These are phyloP conservation scores for Carex arenaria DNA, from an alignment of 202 grass and related monocot genomes.

Conservation along the genomic window DNA sequence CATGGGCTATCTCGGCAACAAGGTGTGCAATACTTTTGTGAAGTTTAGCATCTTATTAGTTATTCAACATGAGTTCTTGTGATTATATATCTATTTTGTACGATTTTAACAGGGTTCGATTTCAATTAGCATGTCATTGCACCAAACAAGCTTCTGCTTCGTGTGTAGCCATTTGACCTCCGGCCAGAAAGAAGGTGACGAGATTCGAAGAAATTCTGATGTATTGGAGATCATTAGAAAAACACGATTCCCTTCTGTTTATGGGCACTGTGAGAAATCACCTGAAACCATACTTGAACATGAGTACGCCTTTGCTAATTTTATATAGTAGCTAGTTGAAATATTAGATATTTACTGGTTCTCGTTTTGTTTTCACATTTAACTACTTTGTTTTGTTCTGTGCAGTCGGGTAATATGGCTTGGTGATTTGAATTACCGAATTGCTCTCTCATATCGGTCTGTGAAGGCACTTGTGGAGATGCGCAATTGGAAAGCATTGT, in stretches of 20 bases:
- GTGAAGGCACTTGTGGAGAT: conserved; percentile 99
- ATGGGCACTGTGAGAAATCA: conserved; percentile 72
- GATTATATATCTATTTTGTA: conserved; percentile 29
- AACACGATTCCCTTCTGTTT: conserved; percentile 80
- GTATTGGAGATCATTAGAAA: conserved; percentile 93
- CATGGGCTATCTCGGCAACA: conserved; percentile 99
- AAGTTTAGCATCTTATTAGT: background rate
- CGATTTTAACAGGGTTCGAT: conserved; percentile 78
- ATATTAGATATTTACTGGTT: background rate
- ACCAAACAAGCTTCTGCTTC: conserved; percentile 99
- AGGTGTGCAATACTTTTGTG: conserved; percentile 41
- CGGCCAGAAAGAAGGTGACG: conserved; percentile 96
- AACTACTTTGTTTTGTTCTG: background rate
- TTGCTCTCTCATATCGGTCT: conserved; percentile 88
- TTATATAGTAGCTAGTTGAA: background rate
- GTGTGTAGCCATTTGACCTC: conserved; percentile 99
- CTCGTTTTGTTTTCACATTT: background rate
- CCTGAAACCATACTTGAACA: conserved; percentile 93
- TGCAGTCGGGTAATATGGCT: conserved; percentile 94
- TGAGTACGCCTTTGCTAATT: conserved; percentile 49
- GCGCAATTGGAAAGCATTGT: conserved; percentile 96
- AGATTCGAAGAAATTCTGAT: conserved; percentile 76
- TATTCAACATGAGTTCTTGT: background rate
- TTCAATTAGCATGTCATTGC: conserved; percentile 99
- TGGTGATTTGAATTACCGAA: conserved; percentile 97